These are phyloP conservation scores for Carpinus fangiana DNA, from an alignment of 306 rosid species.

Conservation along the genomic window DNA sequence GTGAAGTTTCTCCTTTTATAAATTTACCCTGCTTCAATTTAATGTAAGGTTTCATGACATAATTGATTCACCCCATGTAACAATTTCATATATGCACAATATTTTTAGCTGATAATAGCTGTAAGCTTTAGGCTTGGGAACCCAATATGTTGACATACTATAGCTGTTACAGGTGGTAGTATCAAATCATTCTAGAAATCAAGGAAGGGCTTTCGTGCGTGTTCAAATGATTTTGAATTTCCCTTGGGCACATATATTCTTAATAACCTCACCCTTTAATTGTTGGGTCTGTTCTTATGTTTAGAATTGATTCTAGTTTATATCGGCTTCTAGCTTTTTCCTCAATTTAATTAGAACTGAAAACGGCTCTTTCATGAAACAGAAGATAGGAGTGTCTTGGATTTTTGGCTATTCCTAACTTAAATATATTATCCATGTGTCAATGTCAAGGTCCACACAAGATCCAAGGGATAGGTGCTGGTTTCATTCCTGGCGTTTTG, in stretches of 20 bases:
- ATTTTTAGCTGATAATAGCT: neutral
- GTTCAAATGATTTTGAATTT: neutral
- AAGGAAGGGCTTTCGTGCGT: neutral
- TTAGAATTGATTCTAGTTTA: neutral
- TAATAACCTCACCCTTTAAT: neutral
- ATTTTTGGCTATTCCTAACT: conserved; percentile 18
- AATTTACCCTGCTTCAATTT: neutral
- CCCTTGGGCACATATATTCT: neutral
- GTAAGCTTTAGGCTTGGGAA: neutral
- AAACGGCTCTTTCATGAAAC: neutral
- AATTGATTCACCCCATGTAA: neutral
- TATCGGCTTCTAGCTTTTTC: neutral
- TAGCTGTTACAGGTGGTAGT: neutral
- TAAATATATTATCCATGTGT: conserved; percentile 13
- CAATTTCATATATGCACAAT: neutral
- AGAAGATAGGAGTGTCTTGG: conserved; percentile 7
- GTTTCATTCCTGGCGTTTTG: conserved; percentile 78
- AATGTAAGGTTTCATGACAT: neutral
- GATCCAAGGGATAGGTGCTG: conserved; percentile 95
- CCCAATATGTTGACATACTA: neutral
- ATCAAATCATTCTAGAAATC: neutral
- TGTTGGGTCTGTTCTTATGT: neutral
- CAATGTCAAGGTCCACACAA: conserved; percentile 75
- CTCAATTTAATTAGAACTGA: neutral
- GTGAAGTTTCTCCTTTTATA: too few species aligned